Conservation (phyloP, 768 basidiomycete genomes). For the Suillus subaureus region DNA sequence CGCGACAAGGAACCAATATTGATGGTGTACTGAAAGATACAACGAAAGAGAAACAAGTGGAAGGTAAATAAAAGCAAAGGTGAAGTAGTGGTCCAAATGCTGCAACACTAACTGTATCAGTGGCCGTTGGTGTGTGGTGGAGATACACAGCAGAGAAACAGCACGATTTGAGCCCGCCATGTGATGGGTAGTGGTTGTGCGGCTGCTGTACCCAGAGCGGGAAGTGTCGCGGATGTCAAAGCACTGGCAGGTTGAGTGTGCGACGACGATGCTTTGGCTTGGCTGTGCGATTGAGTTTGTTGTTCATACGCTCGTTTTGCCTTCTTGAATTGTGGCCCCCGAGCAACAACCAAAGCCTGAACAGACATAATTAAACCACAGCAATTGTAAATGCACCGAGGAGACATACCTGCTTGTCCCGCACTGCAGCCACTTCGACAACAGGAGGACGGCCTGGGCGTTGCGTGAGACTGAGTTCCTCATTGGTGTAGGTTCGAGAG, state of each 20-base stretch:
- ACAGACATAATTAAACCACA: not conserved
- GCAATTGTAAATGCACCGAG: not conserved
- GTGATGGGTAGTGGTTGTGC: not conserved
- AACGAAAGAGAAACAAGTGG: not conserved
- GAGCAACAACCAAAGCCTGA: not conserved
- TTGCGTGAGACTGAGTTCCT: not conserved
- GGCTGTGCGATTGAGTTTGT: not conserved
- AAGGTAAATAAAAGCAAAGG: not conserved
- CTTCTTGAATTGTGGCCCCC: not conserved
- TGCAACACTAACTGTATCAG: not conserved
- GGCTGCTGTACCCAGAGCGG: not conserved
- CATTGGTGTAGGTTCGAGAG: not conserved
- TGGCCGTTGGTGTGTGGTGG: not conserved
- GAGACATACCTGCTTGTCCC: not conserved
- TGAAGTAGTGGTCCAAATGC: not conserved
- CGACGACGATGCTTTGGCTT: not conserved
- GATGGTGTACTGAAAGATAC: not conserved
- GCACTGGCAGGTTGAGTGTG: not conserved
- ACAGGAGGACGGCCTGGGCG: not conserved
- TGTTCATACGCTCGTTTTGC: not conserved
- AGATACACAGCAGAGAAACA: not conserved
- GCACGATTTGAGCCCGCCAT: not conserved
- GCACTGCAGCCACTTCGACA: not conserved
- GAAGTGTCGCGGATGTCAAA: not conserved
- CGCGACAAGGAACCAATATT: too few relatives aligned